Evolutionary conservation across 805 yeast genomes (phyloP), one percentile per base, ranked within the genome.

Genomic region (Wickerhamomyces chaumierensis): DNA sequence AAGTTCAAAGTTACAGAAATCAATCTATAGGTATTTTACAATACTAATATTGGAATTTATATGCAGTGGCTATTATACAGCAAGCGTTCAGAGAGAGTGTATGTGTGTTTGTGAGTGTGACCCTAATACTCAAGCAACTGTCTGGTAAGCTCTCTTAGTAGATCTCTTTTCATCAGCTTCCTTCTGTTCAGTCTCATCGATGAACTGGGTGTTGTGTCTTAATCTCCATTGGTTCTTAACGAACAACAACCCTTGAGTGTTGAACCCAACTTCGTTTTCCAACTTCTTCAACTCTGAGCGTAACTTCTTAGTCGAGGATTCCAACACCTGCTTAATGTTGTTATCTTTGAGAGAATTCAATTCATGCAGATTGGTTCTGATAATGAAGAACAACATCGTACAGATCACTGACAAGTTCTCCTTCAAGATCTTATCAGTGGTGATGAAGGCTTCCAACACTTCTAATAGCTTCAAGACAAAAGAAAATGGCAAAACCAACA

Each of bases 401-500:
- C 92, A 78, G 31, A 87, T 76, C 32, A 79, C 55, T 4, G 84
- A 69, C 36, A 85, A 56, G 49, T 76, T 70, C 38, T 65, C 65
- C 36, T 68, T 66, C 27, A 73, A 51, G 40, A 73, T 64, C 40
- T 61, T 57, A 33, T 65, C 58, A 20, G 63, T 63, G 37, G 64
- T 58, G 31, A 92, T 74, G 85, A 95, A 88, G 21, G 74, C 67
- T 45, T 77, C 80, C 39, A 92, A 74, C 49, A 87, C 82, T 48
- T 68, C 69, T 45, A 92, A 68, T 37, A 92, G 67, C 47, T 73
- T 74, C 40, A 78, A 56, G 2, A 88, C 79, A 58, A 79, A 81
- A 11, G 94, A 85, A 52, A 90, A 88, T 25, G 98, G 96, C 39
- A 92, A 66, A 1, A 92, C 94, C 35, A 92, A 61, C 39, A 92